These are phyloP conservation scores for Colletotrichum orchidophilum DNA, from an alignment of 2,329 filamentous ascomycete species.

Conservation along the genomic window DNA sequence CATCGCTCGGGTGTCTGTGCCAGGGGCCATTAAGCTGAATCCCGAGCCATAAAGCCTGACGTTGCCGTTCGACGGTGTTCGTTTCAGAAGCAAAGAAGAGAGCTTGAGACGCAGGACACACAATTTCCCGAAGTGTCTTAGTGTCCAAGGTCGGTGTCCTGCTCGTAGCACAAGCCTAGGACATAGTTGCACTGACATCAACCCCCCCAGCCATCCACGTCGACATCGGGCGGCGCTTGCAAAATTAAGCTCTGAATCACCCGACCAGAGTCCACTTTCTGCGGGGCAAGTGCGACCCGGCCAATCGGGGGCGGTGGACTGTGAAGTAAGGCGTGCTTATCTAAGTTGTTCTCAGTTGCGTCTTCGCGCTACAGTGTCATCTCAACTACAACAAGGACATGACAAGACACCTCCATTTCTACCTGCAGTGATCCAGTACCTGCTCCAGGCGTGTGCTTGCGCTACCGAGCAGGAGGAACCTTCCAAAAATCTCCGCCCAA, in stretches of 20 bases:
- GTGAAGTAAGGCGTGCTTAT: background rate
- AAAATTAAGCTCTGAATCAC: background rate
- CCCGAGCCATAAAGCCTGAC: background rate
- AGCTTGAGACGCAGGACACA: background rate
- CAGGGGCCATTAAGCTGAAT: background rate
- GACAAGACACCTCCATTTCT: background rate
- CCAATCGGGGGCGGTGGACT: background rate
- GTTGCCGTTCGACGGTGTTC: background rate
- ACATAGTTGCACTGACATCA: background rate
- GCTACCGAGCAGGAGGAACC: background rate
- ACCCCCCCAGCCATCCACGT: background rate
- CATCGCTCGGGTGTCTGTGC: background rate
- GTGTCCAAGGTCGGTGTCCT: background rate
- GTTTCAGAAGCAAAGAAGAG: background rate
- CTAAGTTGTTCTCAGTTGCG: background rate
- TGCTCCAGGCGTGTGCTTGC: background rate
- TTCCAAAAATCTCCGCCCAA: background rate
- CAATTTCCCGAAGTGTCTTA: background rate
- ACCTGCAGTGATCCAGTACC: background rate
- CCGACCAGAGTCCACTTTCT: background rate
- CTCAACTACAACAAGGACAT: background rate
- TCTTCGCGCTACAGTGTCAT: background rate
- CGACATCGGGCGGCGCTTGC: background rate
- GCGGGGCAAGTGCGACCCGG: slow-evolving; percentile 1
- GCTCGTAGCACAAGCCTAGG: background rate